Percentiles rank a stretch among this genome's conserved stretches.
Evolutionary conservation across 2,329 filamentous ascomycete genomes (phyloP).

Genomic region (Fusarium multiceps): DNA sequence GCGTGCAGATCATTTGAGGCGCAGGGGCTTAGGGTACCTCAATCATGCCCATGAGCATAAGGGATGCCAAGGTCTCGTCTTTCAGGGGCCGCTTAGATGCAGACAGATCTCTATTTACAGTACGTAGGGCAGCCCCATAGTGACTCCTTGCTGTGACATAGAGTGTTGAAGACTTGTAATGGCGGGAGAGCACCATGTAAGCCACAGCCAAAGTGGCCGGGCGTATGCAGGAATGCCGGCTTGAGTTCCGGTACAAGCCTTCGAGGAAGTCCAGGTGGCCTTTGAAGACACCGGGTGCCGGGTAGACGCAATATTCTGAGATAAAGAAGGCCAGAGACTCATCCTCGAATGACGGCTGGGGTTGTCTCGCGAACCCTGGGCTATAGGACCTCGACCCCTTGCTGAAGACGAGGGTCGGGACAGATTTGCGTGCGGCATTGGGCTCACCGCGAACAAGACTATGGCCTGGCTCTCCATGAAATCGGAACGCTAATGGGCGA

Average conservation of each 20-base stretch:
- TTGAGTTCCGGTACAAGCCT: constrained; percentile 19
- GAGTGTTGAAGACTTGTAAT: constrained; percentile 33
- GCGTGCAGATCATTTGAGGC: constrained; percentile 1
- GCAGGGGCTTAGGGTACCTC: constrained; percentile 11
- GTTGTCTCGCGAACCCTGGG: constrained; percentile 15
- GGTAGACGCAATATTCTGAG: constrained; percentile 22
- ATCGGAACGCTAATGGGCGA: constrained; percentile 32
- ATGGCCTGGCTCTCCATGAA: constrained; percentile 28
- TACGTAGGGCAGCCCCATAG: constrained; percentile 25
- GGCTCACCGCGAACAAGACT: constrained; percentile 16
- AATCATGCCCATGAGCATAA: constrained; percentile 34
- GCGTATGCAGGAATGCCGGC: constrained; percentile 23
- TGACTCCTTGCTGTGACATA: constrained; percentile 25
- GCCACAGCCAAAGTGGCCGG: constrained; percentile 25
- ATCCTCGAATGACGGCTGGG: constrained; percentile 35
- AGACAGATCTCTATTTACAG: constrained; percentile 30
- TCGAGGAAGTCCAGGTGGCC: constrained; percentile 31
- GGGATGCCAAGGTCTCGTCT: constrained; percentile 26
- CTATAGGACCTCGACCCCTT: constrained; percentile 3
- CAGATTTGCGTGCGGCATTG: neutral
- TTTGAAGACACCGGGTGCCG: constrained; percentile 9
- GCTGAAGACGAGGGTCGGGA: neutral
- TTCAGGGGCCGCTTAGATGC: constrained; percentile 12
- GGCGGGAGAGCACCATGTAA: constrained; percentile 28
- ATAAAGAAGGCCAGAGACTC: constrained; percentile 27